Evolutionary conservation across 495 filamentous ascomycete genomes (phyloP), one percentile per base, ranked within the genome.

Genomic region (Aspergillus panamensis): DNA sequence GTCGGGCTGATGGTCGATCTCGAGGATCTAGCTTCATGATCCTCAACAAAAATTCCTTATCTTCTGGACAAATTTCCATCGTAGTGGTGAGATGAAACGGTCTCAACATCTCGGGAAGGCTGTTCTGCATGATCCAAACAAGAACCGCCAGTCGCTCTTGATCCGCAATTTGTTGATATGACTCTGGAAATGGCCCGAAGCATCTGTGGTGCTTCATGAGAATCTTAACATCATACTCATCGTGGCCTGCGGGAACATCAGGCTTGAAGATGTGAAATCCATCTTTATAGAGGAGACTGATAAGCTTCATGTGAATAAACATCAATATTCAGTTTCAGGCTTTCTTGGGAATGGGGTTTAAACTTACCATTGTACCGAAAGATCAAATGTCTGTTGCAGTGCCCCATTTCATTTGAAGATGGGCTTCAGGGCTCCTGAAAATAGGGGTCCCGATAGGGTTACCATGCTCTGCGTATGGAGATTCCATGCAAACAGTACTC

Each of bases 361-460:
- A 55, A 63, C 66, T 65, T 67, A 61, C 68, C 25, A 67, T 69
- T 47, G 63, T 65, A 30, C 75, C 71, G 60, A 77, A 71, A 35
- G 73, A 77, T 76, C 73, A 80, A 53, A 78, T 76, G 54, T 79
- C 77, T 6, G 74, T 75, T 29, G 63, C 31, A 51, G 73, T 70
- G 20, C 58, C 63, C 73, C 64, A 77, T 20, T 37, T 50, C n/a
- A 74, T 64, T 42, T 66, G 62, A 5, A 75, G 54, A 8, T 61
- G 64, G 12, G 68, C 71, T 62, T 78, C 74, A 42, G 74, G 73
- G 57, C 71, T 73, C 45, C 71, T 62, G 17, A 62, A 75, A 50
- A 76, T 71, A 31, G 61, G 59, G 14, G 67, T 63, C 29, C 71
- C 73, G 31, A 78, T 71, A 14, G 71, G 48, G 54, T 72, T 62